Conservation (phyloP, 345 rosid genomes). For the Linum lewisii region DNA sequence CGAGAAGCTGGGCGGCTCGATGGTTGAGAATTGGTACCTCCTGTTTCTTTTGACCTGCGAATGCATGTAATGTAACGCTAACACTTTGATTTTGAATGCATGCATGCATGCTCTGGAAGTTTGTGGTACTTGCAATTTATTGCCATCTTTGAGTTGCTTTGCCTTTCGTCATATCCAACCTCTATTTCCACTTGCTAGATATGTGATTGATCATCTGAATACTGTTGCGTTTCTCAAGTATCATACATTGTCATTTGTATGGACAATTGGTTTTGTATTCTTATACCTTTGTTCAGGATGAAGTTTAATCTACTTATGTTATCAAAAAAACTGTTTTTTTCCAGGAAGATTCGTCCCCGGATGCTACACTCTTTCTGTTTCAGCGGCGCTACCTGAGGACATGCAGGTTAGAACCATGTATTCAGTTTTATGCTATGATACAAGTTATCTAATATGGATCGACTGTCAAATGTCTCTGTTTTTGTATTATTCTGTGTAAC, state of each 20-base stretch:
- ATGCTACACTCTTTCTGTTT: slow-evolving; percentile 78
- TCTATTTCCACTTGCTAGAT: too few species aligned
- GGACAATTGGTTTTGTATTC: not conserved
- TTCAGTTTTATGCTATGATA: not conserved
- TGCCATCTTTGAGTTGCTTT: not conserved
- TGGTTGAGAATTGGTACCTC: slow-evolving; percentile 86
- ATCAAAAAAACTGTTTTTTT: not conserved
- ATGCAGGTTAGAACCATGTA: slow-evolving; percentile 46
- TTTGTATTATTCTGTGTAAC: too few species aligned
- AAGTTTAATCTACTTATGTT: not conserved
- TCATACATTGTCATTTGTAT: not conserved
- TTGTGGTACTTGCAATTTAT: too few species aligned
- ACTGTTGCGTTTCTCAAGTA: too few species aligned
- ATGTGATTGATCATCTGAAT: too few species aligned
- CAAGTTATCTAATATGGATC: too few species aligned
- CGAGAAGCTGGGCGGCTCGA: slow-evolving; percentile 95
- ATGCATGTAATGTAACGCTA: not conserved
- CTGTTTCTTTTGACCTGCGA: not conserved
- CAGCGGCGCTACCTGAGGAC: slow-evolving; percentile 74
- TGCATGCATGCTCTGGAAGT: too few species aligned
- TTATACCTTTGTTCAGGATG: not conserved
- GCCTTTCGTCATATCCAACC: not conserved
- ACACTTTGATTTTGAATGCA: too few species aligned
- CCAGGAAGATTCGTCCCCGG: slow-evolving; percentile 84
- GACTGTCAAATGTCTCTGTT: too few species aligned